Base-by-base conservation (phyloP, 2,329 filamentous ascomycete genomes). In the Aspergillus persii region DNA sequence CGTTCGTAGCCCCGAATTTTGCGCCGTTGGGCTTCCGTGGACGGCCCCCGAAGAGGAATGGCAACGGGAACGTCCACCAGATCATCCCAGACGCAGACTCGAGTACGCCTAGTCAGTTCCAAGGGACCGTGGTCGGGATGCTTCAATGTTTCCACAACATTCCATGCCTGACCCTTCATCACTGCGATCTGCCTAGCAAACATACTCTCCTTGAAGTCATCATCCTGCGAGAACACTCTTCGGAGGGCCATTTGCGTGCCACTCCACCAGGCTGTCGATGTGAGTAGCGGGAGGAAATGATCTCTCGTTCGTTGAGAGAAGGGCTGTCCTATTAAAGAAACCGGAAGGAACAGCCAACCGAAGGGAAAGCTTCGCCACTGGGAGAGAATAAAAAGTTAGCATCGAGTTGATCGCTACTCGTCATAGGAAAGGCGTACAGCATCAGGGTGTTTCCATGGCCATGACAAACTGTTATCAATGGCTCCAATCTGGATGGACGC, bases 101-200 rank as follows among this genome's bases (percentile, higher is more conserved):
- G 88, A 52, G 92, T 89, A 66, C 95, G 85, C 63, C 95, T 85
- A 4, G 95, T 98, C 55, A 99, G 84, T 77, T 98, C 95, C 18
- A 99, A 81, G 0, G 95, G 95, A 0, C 95, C 95, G 71, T 98
- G 94, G 70, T 98, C 95, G 0, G 86, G 82, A 18, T 90, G 90
- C 75, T 99, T 99, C 61, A 99, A 83, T 0, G 95, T 97, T 79
- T 99, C 95, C 4, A 99, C 95, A 0, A 99, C 95, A 72, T 99
- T 99, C 92, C 95, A 99, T 0, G 95, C 95, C 73, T 99, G 95
- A 9, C 95, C 95, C 77, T 99, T 99, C 92, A 99, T 96, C 60
- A 99, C 95, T 1, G 95, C 94, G 62, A 99, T 96, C 72, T 99
- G 95, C 66, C 91, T 88, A n/a, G 92, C 92, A 77, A 96, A 99